Base-by-base conservation (phyloP, 176 grass and related monocot species). In the Phoenix dactylifera region DNA sequence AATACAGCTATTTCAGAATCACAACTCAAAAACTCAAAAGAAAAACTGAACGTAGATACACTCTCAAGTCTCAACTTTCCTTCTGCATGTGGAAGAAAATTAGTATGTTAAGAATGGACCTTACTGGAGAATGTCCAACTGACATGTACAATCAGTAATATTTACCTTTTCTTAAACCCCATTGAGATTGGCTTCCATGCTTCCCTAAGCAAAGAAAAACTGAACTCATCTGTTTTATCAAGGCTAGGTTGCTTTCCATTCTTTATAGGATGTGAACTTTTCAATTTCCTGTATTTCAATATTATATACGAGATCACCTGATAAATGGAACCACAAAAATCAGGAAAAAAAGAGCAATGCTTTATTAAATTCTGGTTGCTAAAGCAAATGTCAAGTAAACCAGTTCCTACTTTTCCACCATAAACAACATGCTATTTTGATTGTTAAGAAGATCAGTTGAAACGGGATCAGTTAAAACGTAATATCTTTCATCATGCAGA, bases 141-240 rank as follows among this genome's bases (percentile, higher is more conserved):
- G 35, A 12, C 35, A 44, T 44, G 35, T 44, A 12, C 14, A 44
- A 44, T 44, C 35, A 12, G 35, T 44, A 14, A 44, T 2, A 44
- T 14, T 59, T 75, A 97, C 92, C 92, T 97, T 89, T 80, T 76
- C 57, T 97, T 97, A 59, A 88, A 97, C 29, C 87, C 92, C 92
- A 97, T 88, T 2, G 87, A 91, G 70, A 97, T 51, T 67, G 92
- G 87, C 63, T 85, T 91, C 92, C 92, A 97, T 29, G 87, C 92
- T 80, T 97, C 92, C 78, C 88, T 70, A 77, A 97, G 81, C 64
- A 91, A 80, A 60, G 65, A 71, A 82, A 90, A 91, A 77, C 71
- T 80, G 66, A 73, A 71, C 66, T 72, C 73, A 63, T 82, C 72
- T 62, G 24, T 61, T 72, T 77, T 70, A 49, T 56, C 74, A 67